Percentiles rank a stretch among this genome's conserved stretches.
Evolutionary conservation across 1,284 basidiomycete species (phyloP).

Genomic region (Gymnopus androsaceus): DNA sequence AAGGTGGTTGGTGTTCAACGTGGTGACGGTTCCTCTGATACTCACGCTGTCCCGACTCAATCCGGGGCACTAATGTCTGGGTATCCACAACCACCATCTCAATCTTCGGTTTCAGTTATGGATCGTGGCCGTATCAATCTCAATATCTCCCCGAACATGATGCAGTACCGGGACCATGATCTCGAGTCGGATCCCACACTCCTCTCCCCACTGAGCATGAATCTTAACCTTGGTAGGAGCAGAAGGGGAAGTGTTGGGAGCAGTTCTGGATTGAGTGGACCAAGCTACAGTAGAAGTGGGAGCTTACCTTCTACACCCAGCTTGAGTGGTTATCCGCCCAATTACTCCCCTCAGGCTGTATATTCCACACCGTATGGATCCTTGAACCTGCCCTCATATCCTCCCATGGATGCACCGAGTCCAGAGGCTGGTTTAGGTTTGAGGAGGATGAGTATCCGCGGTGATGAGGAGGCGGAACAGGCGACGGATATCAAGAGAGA

Average conservation of each 20-base stretch:
- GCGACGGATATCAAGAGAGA: not conserved
- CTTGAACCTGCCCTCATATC: not conserved
- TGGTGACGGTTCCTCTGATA: not conserved
- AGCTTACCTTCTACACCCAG: slow-evolving; percentile 4
- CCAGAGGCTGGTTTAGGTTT: slow-evolving; percentile 8
- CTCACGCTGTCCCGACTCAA: not conserved
- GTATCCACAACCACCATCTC: not conserved
- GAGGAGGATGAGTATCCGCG: slow-evolving; percentile 11
- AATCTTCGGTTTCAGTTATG: not conserved
- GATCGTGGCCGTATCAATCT: not conserved
- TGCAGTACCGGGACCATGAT: not conserved
- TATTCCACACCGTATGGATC: not conserved
- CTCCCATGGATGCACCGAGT: slow-evolving; percentile 1
- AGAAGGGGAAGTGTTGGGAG: slow-evolving; percentile 4
- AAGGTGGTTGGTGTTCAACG: slow-evolving; percentile 10
- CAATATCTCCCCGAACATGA: not conserved
- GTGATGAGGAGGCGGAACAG: not conserved
- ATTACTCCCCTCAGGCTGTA: too few species aligned
- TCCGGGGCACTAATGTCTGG: too few species aligned
- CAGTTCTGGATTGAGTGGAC: not conserved
- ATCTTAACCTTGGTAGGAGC: not conserved
- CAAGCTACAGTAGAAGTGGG: not conserved
- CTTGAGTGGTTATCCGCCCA: not conserved
- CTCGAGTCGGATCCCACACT: not conserved
- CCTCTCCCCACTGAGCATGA: slow-evolving; percentile 2